Percentiles rank a stretch among this genome's conserved stretches.
These are phyloP conservation scores for Paxillus ammoniavirescens DNA, from an alignment of 768 basidiomycete species.

Conservation along the genomic window DNA sequence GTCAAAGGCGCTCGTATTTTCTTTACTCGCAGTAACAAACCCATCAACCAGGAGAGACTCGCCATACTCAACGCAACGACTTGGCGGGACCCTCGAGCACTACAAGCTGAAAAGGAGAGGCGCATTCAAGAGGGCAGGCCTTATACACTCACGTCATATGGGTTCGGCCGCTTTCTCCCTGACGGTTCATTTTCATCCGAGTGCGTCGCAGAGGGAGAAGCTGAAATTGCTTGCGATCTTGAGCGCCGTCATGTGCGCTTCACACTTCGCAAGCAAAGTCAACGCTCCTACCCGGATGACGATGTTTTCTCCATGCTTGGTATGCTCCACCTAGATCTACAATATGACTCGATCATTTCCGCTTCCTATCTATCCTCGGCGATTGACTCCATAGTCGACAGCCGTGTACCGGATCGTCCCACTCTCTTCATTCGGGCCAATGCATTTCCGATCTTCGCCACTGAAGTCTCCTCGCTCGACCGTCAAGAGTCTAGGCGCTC, in stretches of 20 bases:
- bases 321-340: background rate
- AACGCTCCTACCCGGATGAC: slow-evolving; percentile 1
- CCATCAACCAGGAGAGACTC: slow-evolving; percentile 24
- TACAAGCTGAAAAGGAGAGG: slow-evolving; percentile 23
- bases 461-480: background rate
- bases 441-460: slow-evolving; percentile 30
- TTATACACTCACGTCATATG: slow-evolving; percentile 23
- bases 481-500: slow-evolving; percentile 14
- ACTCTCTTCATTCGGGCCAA: slow-evolving; percentile 33
- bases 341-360: background rate
- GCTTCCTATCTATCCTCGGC: slow-evolving; percentile 21
- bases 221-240: slow-evolving; percentile 37
- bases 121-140: slow-evolving; percentile 21
- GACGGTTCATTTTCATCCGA: slow-evolving; percentile 37
- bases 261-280: slow-evolving; percentile 26
- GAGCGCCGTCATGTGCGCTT: slow-evolving; percentile 32
- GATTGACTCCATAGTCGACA: slow-evolving; percentile 23
- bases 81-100: slow-evolving; percentile 32
- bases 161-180: slow-evolving; percentile 35
- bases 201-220: slow-evolving; percentile 20
- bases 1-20: slow-evolving; percentile 23
- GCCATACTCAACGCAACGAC: slow-evolving; percentile 18
- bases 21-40: slow-evolving; percentile 22
- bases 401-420: slow-evolving; percentile 5
- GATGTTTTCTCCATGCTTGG: background rate